Percentiles rank a stretch among this genome's conserved stretches.
These are phyloP conservation scores for Cladosporium sp. DNA, from an alignment of 2,329 filamentous ascomycete species.

Conservation along the genomic window DNA sequence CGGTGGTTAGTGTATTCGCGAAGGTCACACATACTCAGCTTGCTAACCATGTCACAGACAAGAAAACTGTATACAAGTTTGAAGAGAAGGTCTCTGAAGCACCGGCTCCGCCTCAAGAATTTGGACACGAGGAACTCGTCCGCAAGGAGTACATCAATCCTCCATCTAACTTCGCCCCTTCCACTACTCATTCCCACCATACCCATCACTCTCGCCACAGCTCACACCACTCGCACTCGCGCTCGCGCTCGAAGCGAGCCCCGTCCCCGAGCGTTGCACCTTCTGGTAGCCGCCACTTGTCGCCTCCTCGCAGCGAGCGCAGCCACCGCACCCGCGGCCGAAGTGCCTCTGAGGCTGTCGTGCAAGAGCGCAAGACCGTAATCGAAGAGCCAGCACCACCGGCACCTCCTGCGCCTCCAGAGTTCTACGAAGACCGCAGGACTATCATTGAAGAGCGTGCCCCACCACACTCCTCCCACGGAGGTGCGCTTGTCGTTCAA, in stretches of 20 bases:
- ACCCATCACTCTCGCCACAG: slow-evolving; percentile 7
- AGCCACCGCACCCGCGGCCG: slow-evolving; percentile 20
- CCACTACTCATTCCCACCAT: slow-evolving; percentile 1
- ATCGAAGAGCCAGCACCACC: slow-evolving; percentile 26
- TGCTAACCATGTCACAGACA: slow-evolving; percentile 28
- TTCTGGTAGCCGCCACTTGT: slow-evolving; percentile 6
- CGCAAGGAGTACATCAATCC: slow-evolving; percentile 38
- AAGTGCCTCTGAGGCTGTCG: slow-evolving; percentile 22
- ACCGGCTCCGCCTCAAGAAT: slow-evolving; percentile 20
- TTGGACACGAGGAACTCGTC: slow-evolving; percentile 31
- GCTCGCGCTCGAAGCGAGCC: slow-evolving; percentile 13
- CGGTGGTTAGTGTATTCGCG: slow-evolving; percentile 31
- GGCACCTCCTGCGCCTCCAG: slow-evolving; percentile 21
- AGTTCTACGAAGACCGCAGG: slow-evolving; percentile 28
- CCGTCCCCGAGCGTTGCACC: slow-evolving; percentile 5
- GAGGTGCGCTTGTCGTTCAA: slow-evolving; percentile 43
- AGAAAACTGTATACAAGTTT: slow-evolving; percentile 33
- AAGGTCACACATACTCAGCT: neutral
- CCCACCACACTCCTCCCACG: slow-evolving; percentile 10
- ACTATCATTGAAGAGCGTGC: slow-evolving; percentile 29
- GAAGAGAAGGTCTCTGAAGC: slow-evolving; percentile 26
- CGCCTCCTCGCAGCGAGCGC: slow-evolving; percentile 12
- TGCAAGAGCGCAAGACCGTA: slow-evolving; percentile 27
- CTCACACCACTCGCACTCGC: slow-evolving; percentile 6
- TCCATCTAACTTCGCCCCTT: slow-evolving; percentile 27